These are phyloP conservation scores for Borovskyia barvae DNA, from an alignment of 208 protist species.

Conservation along the genomic window DNA sequence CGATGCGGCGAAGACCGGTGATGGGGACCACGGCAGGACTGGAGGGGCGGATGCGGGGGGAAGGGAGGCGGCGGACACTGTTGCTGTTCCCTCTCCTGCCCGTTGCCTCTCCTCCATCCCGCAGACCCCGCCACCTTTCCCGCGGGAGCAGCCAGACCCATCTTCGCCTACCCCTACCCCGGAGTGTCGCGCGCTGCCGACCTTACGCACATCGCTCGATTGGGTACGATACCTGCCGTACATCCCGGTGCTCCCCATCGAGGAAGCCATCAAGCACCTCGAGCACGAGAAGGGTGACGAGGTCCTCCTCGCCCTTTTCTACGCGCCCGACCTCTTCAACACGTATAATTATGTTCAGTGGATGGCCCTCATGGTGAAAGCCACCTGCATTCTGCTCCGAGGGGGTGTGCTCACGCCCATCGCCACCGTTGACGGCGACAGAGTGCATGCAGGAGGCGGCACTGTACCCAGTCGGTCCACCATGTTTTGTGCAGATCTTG, in stretches of 20 bases:
- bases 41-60: too few relatives aligned
- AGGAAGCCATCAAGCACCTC: constrained; percentile 4
- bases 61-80: too few relatives aligned
- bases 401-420: constrained; percentile 11
- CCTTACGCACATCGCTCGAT: constrained; percentile 18
- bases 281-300: constrained; percentile 6
- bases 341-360: constrained; percentile 52
- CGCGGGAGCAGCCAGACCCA: not conserved
- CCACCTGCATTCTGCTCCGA: constrained; percentile 20
- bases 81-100: too few relatives aligned
- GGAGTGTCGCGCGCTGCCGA: not conserved
- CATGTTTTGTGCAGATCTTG: constrained; percentile 3
- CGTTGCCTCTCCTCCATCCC: too few relatives aligned
- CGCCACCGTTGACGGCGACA: constrained; percentile 6
- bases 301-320: constrained; percentile 43
- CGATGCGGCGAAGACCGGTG: too few relatives aligned
- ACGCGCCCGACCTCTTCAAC: constrained; percentile 57
- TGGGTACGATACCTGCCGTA: constrained; percentile 27
- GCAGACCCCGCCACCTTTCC: not conserved
- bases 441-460: not conserved
- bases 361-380: constrained; percentile 30
- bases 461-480: not conserved
- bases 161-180: not conserved
- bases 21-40: too few relatives aligned
- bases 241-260: not conserved